Evolutionary conservation across 2,329 filamentous ascomycete genomes (phyloP), one percentile per base, ranked within the genome.

Genomic region (Cyclaneusma minus): DNA sequence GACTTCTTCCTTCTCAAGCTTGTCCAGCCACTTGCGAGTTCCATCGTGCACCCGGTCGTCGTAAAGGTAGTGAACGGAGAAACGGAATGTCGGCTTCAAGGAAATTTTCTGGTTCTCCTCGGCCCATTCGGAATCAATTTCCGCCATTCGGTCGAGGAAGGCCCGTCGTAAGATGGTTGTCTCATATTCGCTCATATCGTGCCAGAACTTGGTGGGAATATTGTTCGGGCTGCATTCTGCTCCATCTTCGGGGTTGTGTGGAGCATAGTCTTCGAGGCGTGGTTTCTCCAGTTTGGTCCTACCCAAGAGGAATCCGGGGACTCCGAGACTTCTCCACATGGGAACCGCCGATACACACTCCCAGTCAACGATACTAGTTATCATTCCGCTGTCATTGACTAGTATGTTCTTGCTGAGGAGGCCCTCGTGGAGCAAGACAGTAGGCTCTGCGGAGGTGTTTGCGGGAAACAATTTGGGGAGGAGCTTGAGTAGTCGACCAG

Each of bases 171-270:
- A 34, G 14, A 40, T 40, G 3, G 55, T 58, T 25, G 43, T 31
- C 34, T 59, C 54, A 31, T 52, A 57, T 13, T 57, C 47, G 41
- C n/a, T n/a, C n/a, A n/a, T n/a, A n/a, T n/a, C n/a, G n/a, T n/a
- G n/a, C n/a, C n/a, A n/a, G n/a, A n/a, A n/a, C n/a, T n/a, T n/a
- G n/a, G n/a, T n/a, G n/a, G n/a, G n/a, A n/a, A n/a, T n/a, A n/a
- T n/a, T n/a, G n/a, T n/a, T n/a, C n/a, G n/a, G n/a, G n/a, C n/a
- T n/a, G n/a, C n/a, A n/a, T n/a, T n/a, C n/a, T n/a, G n/a, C n/a
- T n/a, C n/a, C n/a, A n/a, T n/a, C n/a, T n/a, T n/a, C n/a, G n/a
- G n/a, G n/a, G n/a, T n/a, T n/a, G n/a, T n/a, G n/a, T n/a, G n/a
- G n/a, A n/a, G n/a, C n/a, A n/a, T n/a, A n/a, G n/a, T n/a, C n/a